A percentile compares a stretch with the other conserved stretches of the same genome.
Evolutionary conservation across 2,329 filamentous ascomycete species (phyloP).

Genomic region (Cytospora piceae): DNA sequence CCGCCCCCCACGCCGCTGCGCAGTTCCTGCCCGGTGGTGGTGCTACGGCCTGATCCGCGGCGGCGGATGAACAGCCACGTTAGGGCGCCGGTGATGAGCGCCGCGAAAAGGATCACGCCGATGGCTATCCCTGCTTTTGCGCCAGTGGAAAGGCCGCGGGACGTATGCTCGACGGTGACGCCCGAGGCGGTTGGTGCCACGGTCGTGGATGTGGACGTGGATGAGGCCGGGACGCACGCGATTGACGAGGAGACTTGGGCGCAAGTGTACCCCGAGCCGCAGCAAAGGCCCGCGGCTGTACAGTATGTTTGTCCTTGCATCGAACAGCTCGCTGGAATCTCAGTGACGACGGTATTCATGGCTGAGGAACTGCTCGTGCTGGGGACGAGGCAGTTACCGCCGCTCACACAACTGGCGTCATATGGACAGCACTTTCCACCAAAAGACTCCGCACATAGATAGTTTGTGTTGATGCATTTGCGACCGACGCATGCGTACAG

Average conservation of each 20-base stretch:
- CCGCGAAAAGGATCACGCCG: conserved; percentile 51
- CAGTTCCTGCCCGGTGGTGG: conserved; percentile 27
- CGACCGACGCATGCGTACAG: conserved; percentile 38
- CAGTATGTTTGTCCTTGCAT: conserved; percentile 48
- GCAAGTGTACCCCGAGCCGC: conserved; percentile 49
- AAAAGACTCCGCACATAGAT: conserved; percentile 39
- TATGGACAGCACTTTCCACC: conserved; percentile 41
- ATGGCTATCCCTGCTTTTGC: conserved; percentile 62
- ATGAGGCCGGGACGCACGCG: conserved; percentile 33
- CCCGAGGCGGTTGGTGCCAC: conserved; percentile 38
- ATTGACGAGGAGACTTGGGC: conserved; percentile 37
- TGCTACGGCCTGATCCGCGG: conserved; percentile 37
- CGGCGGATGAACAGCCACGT: conserved; percentile 54
- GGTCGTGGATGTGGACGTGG: conserved; percentile 35
- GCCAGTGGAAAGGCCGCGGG: conserved; percentile 46
- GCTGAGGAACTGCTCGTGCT: conserved; percentile 32
- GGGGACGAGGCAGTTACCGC: conserved; percentile 42
- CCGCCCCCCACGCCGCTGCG: conserved; percentile 18
- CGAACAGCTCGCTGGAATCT: conserved; percentile 49
- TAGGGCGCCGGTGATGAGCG: conserved; percentile 46
- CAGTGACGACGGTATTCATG: conserved; percentile 37
- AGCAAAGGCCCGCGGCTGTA: conserved; percentile 52
- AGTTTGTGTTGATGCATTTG: conserved; percentile 39
- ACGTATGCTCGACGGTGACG: conserved; percentile 28
- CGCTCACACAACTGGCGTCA: conserved; percentile 46